phyloP scores from a whole-genome alignment of 805 yeast genomes.

The Spencermartinsiella europaea region DNA sequence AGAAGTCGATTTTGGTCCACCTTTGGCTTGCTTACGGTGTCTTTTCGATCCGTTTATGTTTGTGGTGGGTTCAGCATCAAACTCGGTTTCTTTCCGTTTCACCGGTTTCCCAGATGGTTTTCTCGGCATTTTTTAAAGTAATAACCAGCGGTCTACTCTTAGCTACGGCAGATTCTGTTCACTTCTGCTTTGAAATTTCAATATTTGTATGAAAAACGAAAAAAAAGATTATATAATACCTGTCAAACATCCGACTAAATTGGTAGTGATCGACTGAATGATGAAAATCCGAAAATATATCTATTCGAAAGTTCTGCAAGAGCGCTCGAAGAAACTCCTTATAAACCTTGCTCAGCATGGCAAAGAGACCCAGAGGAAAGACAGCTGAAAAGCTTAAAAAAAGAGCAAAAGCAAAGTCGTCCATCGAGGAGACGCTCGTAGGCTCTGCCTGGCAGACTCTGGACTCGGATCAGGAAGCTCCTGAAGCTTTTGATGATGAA shows the following conservation, averaged over 20 bases:
- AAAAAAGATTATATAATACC: too few relatives aligned
- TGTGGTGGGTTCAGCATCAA: conserved; percentile 19
- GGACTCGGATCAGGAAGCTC: conserved; percentile 9
- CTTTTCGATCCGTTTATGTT: conserved; percentile 10
- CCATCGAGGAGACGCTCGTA: conserved; percentile 15
- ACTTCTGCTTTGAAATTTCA: too few relatives aligned
- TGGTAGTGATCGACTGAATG: too few relatives aligned
- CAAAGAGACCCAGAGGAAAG: conserved; percentile 23
- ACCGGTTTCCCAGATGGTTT: conserved; percentile 22
- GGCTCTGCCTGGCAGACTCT: conserved; percentile 18
- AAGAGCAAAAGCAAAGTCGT: conserved; percentile 17
- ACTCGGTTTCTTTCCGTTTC: conserved; percentile 17
- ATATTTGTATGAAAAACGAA: too few relatives aligned
- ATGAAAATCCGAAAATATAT: too few relatives aligned
- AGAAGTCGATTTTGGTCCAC: neutral
- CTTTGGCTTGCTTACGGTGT: conserved; percentile 12
- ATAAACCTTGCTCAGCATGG: too few relatives aligned
- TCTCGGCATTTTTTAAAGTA: conserved; percentile 22
- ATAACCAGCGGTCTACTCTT: too few relatives aligned
- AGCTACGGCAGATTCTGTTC: too few relatives aligned
- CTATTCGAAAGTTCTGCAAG: too few relatives aligned
- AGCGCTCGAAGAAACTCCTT: too few relatives aligned
- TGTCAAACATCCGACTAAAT: too few relatives aligned
- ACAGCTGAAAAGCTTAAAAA: conserved; percentile 18
- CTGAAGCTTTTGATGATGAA: neutral